These are phyloP conservation scores for Myriosclerotinia scirpicola DNA, from an alignment of 2,329 filamentous ascomycete species.

Conservation along the genomic window DNA sequence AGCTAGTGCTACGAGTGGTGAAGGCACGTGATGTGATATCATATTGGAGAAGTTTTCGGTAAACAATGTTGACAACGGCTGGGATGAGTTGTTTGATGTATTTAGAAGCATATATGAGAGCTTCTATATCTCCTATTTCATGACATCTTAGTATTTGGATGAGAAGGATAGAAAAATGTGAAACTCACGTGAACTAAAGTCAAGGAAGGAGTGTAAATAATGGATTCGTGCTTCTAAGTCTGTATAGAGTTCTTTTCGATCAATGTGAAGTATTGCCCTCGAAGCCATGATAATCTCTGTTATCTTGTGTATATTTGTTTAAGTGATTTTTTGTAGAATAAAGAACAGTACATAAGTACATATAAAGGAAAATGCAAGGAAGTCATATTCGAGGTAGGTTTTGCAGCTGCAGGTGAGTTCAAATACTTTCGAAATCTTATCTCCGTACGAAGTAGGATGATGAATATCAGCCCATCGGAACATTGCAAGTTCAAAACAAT, in stretches of 20 bases:
- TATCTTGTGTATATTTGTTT: background rate
- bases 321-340: too few relatives aligned
- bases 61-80: slow-evolving; percentile 80
- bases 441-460: too few relatives aligned
- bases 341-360: too few relatives aligned
- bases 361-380: background rate
- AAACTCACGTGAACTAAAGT: slow-evolving; percentile 27
- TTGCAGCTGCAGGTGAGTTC: background rate
- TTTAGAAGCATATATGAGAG: slow-evolving; percentile 37
- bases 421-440: background rate
- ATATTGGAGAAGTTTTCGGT: slow-evolving; percentile 76
- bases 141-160: slow-evolving; percentile 27
- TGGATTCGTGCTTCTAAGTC: slow-evolving; percentile 33
- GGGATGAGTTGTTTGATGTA: slow-evolving; percentile 63
- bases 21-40: slow-evolving; percentile 82
- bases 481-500: background rate
- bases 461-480: slow-evolving; percentile 16
- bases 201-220: slow-evolving; percentile 38
- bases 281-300: background rate
- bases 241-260: slow-evolving; percentile 31
- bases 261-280: slow-evolving; percentile 25
- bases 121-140: slow-evolving; percentile 35
- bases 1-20: slow-evolving; percentile 60
- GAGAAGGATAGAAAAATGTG: background rate
- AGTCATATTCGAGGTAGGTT: background rate